Evolutionary conservation across 2,329 filamentous ascomycete species (phyloP).

Genomic region (Neoarthrinium moseri): DNA sequence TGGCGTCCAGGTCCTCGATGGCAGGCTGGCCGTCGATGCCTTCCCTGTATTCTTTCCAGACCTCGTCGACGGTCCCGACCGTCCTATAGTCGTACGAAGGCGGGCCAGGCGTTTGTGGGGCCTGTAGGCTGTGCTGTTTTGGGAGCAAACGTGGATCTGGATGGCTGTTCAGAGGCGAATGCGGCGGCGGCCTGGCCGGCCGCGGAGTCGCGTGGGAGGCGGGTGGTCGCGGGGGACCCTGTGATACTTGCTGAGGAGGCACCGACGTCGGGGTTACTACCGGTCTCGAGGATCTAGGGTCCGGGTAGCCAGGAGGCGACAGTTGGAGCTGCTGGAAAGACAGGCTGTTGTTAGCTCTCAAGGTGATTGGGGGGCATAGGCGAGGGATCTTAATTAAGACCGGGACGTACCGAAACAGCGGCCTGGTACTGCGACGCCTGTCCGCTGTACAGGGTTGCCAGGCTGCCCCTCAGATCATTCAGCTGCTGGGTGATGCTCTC

Average conservation of each 20-base stretch:
- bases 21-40: slow-evolving; percentile 34
- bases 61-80: slow-evolving; percentile 33
- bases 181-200: slow-evolving; percentile 22
- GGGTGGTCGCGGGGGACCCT: slow-evolving; percentile 18
- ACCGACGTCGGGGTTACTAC: background rate
- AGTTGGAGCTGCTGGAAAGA: slow-evolving; percentile 3
- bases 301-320: slow-evolving; percentile 2
- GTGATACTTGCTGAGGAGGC: slow-evolving; percentile 10
- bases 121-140: slow-evolving; percentile 20
- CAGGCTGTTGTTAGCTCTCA: background rate
- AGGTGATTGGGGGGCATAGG: background rate
- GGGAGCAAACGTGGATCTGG: slow-evolving; percentile 21
- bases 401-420: slow-evolving; percentile 31
- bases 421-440: slow-evolving; percentile 28
- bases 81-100: slow-evolving; percentile 33
- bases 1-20: slow-evolving; percentile 32
- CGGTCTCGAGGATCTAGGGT: slow-evolving; percentile 1
- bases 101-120: slow-evolving; percentile 26
- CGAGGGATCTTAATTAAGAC: background rate
- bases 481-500: slow-evolving; percentile 32
- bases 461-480: slow-evolving; percentile 28
- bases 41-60: slow-evolving; percentile 35
- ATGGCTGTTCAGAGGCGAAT: slow-evolving; percentile 22
- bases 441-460: slow-evolving; percentile 19
- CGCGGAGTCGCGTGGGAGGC: slow-evolving; percentile 22